Base-by-base conservation (phyloP, 164 flowering plant genomes). In the Nymphaea colorata region DNA sequence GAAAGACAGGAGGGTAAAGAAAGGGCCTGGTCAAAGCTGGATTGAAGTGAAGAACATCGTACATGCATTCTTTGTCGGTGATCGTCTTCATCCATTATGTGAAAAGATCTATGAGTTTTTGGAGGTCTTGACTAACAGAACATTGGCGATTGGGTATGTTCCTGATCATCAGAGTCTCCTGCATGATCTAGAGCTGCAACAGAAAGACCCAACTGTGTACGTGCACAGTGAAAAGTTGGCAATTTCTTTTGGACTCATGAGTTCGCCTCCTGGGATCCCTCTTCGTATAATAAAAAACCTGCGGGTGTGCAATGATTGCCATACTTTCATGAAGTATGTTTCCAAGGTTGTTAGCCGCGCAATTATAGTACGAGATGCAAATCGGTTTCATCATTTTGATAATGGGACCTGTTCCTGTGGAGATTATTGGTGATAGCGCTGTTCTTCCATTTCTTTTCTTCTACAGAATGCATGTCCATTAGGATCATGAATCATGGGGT, bases 21-120 rank as follows among this genome's bases (percentile, higher is more conserved):
- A 78, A 62, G 80, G 75, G 66, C 78, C 80, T 6, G 80, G 80
- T 3, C 74, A 69, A 43, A 78, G 80, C 60, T 78, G 80, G 80
- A 73, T 78, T 59, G 78, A 78, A 61, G 73, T 75, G 55, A 66
- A 75, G 43, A 75, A 75, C 61, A 67, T 63, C 17, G 68, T 78
- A 17, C 77, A 75, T 72, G 70, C 80, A 62, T 78, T 78, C 73
- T 78, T 72, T 66, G 80, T 78, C 53, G 80, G 80, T 57, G 80
- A 78, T 70, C 63, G 66, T 43, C 61, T 78, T 67, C 80, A 78
- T 59, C 76, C 78, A 3, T 64, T 70, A 62, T 61, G 78, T 5
- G 72, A 75, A 61, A 66, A 68, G 68, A 78, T 78, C 17, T 78
- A 75, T 53, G 72, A 72, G 4, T 69, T 55, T 44, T 63, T 78